phyloP scores from a whole-genome alignment of 2,329 filamentous ascomycete genomes.

The Dothideomycetidae sp. region DNA sequence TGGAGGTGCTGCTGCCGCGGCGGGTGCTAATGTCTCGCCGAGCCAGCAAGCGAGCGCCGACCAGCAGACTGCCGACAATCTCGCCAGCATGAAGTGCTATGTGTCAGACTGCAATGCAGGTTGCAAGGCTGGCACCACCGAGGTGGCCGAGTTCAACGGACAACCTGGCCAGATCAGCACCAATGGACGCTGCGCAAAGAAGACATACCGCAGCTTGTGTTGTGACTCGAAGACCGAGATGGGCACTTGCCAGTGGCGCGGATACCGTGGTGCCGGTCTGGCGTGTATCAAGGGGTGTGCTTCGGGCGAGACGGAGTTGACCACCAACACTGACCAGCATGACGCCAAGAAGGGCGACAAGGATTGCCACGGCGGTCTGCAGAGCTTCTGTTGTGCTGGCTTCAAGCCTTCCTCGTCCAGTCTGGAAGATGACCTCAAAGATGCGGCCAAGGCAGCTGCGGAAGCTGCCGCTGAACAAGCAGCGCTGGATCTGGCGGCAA shows the following conservation, averaged over 20 bases:
- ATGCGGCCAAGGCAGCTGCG: constrained; percentile 18
- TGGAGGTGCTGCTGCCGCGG: neutral
- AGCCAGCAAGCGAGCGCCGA: constrained; percentile 14
- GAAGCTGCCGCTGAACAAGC: constrained; percentile 18
- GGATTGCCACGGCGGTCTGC: constrained; percentile 18
- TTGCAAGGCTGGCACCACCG: constrained; percentile 18
- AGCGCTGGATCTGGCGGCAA: constrained; percentile 24
- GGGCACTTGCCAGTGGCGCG: constrained; percentile 20
- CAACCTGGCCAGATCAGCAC: constrained; percentile 12
- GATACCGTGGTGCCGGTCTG: constrained; percentile 19
- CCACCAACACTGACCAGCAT: constrained; percentile 20
- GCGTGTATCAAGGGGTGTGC: constrained; percentile 20
- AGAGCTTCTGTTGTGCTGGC: constrained; percentile 17
- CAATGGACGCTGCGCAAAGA: constrained; percentile 15
- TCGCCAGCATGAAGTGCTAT: constrained; percentile 13
- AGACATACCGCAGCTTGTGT: constrained; percentile 18
- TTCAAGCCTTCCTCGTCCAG: constrained; percentile 19
- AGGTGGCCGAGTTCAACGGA: constrained; percentile 20
- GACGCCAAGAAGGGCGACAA: constrained; percentile 19
- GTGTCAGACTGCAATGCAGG: constrained; percentile 17
- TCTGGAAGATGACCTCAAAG: constrained; percentile 15
- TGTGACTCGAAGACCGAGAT: constrained; percentile 16
- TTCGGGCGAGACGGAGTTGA: constrained; percentile 20
- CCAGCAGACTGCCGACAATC: constrained; percentile 11
- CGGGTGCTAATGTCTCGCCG: constrained; percentile 4